phyloP scores from a whole-genome alignment of 2,329 filamentous ascomycete genomes.

The Penicillium sp. region DNA sequence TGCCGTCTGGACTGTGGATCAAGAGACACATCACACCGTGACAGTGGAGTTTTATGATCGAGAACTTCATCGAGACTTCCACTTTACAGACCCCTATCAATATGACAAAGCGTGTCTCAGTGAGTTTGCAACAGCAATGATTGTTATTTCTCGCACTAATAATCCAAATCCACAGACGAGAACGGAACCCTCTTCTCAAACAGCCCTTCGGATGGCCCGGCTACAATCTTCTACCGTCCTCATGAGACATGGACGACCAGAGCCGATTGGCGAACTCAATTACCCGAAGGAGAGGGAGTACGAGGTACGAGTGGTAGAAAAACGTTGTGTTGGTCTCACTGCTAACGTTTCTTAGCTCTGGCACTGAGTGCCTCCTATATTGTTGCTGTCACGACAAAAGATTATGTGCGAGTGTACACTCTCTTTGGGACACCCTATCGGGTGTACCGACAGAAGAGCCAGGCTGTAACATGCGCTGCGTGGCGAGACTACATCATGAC shows the following conservation, averaged over 20 bases:
- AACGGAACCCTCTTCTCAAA: conserved; percentile 84
- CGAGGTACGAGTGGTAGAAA: conserved; percentile 45
- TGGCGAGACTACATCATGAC: conserved; percentile 97
- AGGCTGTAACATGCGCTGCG: conserved; percentile 88
- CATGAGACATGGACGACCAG: conserved; percentile 95
- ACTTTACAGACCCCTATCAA: conserved; percentile 93
- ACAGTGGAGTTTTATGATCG: conserved; percentile 98
- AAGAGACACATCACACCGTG: conserved; percentile 89
- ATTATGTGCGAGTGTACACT: conserved; percentile 91
- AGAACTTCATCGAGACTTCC: conserved; percentile 87
- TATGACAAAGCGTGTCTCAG: conserved; percentile 95
- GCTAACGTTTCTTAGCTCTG: conserved; percentile 57
- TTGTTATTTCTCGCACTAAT: conserved; percentile 20
- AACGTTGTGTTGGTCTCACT: background rate
- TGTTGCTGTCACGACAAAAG: conserved; percentile 79
- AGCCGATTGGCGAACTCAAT: conserved; percentile 81
- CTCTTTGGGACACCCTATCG: conserved; percentile 87
- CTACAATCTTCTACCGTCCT: conserved; percentile 91
- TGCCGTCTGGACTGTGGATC: conserved; percentile 95
- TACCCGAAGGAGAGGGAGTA: conserved; percentile 86
- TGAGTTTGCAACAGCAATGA: conserved; percentile 35
- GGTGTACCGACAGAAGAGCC: conserved; percentile 90
- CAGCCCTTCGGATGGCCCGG: conserved; percentile 67
- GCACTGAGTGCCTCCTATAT: conserved; percentile 89
- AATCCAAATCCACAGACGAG: conserved; percentile 52